Percentiles rank a stretch among this genome's conserved stretches.
Conservation (phyloP, 495 filamentous ascomycete genomes). For the Ramalina intermedia region DNA sequence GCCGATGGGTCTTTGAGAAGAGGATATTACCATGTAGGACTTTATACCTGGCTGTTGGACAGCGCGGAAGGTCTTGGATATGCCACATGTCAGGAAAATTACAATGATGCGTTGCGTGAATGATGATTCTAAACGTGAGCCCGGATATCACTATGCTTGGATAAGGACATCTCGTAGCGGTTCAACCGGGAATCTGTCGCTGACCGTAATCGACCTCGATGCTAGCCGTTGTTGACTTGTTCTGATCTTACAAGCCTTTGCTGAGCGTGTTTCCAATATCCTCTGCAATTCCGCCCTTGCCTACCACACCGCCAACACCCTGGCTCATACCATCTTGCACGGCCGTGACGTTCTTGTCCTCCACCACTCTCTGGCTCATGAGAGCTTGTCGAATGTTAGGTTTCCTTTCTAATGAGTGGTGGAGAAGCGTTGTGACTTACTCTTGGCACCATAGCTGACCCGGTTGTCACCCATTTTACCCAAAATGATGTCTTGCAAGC, state of each 20-base stretch:
- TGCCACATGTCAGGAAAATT: too few relatives aligned
- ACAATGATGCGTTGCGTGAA: too few relatives aligned
- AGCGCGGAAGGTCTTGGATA: too few relatives aligned
- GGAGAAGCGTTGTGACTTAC: constrained; percentile 10
- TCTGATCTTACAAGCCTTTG: constrained; percentile 6
- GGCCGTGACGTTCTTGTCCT: constrained; percentile 24
- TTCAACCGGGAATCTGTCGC: too few relatives aligned
- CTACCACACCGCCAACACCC: constrained; percentile 16
- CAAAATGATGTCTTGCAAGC: constrained; percentile 31
- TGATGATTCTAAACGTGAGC: too few relatives aligned
- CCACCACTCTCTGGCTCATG: constrained; percentile 21
- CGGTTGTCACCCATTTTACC: constrained; percentile 41
- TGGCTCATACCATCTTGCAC: constrained; percentile 23
- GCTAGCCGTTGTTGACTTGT: background rate
- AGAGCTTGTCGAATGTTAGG: constrained; percentile 13
- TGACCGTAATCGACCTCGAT: too few relatives aligned
- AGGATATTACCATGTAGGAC: too few relatives aligned
- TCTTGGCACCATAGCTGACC: constrained; percentile 23
- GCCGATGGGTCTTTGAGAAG: constrained; percentile 5
- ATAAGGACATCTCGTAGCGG: too few relatives aligned
- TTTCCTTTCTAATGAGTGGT: background rate
- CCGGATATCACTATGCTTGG: too few relatives aligned
- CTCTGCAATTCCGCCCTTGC: constrained; percentile 15
- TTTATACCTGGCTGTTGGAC: too few relatives aligned
- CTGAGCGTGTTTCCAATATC: constrained; percentile 11